Evolutionary conservation across 2,329 filamentous ascomycete genomes (phyloP), one percentile per base, ranked within the genome.

Genomic region (Ophiosphaerella narmari): DNA sequence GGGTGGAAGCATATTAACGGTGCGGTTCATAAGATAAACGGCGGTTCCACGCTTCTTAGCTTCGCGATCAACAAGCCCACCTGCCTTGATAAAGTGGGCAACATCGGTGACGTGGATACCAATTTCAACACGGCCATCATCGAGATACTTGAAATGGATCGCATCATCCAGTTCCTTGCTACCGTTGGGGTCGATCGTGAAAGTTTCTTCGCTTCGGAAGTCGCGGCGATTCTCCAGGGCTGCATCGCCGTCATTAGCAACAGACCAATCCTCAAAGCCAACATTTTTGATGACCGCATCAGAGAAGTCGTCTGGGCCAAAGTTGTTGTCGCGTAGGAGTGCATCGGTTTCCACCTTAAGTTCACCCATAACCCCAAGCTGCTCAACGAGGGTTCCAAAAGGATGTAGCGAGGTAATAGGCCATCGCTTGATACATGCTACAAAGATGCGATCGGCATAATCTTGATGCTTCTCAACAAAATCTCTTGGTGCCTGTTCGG

Each of bases 341-440:
- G 94, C 94, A 78, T 99, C 94, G 2, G 94, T 99, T 78, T 99
- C 94, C 50, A 99, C 93, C 78, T 92, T 96, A 62, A 96, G 82
- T 71, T 99, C 91, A 60, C 94, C 94, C 90, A 97, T 97, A 72
- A 91, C 90, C 55, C 94, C 94, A 46, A 99, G 87, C 76, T 96
- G 91, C 77, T 99, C 94, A 46, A 97, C 92, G 39, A 99, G 86
- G 7, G 94, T 99, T 71, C 94, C 94, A 67, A 99, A 99, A 29
- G 94, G 94, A 77, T 99, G 94, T 48, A 99, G 85, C n/a, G 94
- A 99, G 24, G 94, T 99, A 68, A 99, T 99, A 57, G 94, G 94
- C 94, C 94, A 99, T 70, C 94, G 86, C 83, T 99, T 99, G 77
- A 99, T 99, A 78, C 92, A 97, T 40, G 94, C 94, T 63, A 99